phyloP scores from a whole-genome alignment of 805 yeast species.

The Ogataea ramenticola region DNA sequence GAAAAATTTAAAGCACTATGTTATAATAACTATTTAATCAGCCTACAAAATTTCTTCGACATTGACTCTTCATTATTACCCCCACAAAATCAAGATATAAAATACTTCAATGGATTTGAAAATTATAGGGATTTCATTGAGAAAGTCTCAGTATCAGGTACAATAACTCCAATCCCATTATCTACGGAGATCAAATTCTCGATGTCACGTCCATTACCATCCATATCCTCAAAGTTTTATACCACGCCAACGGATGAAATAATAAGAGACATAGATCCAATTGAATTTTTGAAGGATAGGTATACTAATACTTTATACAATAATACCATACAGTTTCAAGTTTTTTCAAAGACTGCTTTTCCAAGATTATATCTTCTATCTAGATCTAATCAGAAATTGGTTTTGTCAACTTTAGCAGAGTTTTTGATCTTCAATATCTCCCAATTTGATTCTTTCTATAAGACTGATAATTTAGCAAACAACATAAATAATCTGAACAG shows the following conservation, averaged over 20 bases:
- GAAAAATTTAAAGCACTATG: neutral
- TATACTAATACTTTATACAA: slow-evolving; percentile 22
- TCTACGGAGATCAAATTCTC: neutral
- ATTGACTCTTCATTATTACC: no score
- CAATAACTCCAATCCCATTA: neutral
- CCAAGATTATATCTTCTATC: slow-evolving; percentile 22
- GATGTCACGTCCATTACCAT: neutral
- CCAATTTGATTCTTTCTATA: slow-evolving; percentile 16
- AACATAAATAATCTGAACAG: neutral
- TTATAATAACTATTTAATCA: neutral
- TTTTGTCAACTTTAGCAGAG: slow-evolving; percentile 10
- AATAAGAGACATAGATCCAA: slow-evolving; percentile 17
- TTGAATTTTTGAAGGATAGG: slow-evolving; percentile 17
- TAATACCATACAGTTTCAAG: slow-evolving; percentile 18
- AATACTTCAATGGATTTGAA: neutral
- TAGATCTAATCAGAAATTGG: slow-evolving; percentile 14
- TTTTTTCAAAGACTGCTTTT: slow-evolving; percentile 24
- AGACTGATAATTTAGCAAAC: neutral
- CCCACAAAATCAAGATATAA: neutral
- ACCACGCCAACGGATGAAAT: neutral
- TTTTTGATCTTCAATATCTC: slow-evolving; percentile 12
- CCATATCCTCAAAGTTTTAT: neutral
- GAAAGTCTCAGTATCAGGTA: neutral
- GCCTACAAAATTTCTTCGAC: neutral
- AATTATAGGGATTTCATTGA: neutral